Base-by-base conservation (phyloP, 2,329 filamentous ascomycete genomes). In the Fusarium nisikadoi region DNA sequence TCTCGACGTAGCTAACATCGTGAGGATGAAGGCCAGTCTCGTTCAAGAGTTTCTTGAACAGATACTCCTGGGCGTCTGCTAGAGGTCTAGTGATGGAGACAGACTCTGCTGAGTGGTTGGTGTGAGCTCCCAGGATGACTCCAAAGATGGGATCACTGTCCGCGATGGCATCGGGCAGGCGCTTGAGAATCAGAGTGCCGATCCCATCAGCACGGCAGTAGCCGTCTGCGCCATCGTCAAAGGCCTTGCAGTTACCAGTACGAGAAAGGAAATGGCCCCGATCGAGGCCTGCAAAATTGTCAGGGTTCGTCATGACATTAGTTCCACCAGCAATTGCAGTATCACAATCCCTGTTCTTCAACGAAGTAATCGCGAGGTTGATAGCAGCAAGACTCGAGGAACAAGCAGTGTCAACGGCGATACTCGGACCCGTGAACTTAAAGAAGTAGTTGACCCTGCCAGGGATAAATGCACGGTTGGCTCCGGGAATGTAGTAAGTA, bases 1-100 rank as follows among this genome's bases (percentile, higher is more conserved):
- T 94, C 81, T 97, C 94, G 8, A 97, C 91, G 76, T 95, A 96
- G 80, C 91, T 91, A 35, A 97, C 87, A 68, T 95, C 92, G 50
- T 90, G 87, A 2, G 94, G 92, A 74, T 95, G 91, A 19, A 96
- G 87, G 60, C 92, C 92, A 33, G 93, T 91, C 43, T 93, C 29
- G 2, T 89, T 52, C 91, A 88, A 2, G 95, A 86, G 39, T 95
- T 90, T 45, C 89, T 88, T 88, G 76, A 92, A 96, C 10, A 62
- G 39, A 13, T 56, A 62, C 25, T 56, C 49, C 16, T 62, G 58
- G 95, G 92, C 92, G 13, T 90, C 92, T 5, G 90, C 92, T 78
- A 96, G 93, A 2, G 94, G 94, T 27, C 58, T 14, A 0, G 60
- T 68, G 36, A 68, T 68, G 6, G 62, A 66, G 23, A 66, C 65